These are phyloP conservation scores for Hapsidospora chrysogenum DNA, from an alignment of 495 filamentous ascomycete species.

Conservation along the genomic window DNA sequence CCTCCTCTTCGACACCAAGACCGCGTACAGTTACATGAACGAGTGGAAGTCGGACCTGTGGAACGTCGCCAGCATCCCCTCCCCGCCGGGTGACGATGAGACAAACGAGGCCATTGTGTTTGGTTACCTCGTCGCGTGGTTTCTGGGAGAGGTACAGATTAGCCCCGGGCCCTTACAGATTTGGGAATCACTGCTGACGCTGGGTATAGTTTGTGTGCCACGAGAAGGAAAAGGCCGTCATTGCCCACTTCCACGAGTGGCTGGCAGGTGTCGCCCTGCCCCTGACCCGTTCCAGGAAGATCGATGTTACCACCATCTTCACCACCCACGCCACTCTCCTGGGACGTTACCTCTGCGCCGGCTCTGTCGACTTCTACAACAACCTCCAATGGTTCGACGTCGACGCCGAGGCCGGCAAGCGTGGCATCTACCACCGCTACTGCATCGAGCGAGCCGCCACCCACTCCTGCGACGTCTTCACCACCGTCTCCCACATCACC, in stretches of 20 bases:
- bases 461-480: slow-evolving; percentile 90
- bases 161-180: too few species aligned
- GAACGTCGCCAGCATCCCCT: slow-evolving; percentile 82
- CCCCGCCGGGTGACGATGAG: slow-evolving; percentile 79
- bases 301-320: slow-evolving; percentile 97
- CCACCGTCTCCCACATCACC: slow-evolving; percentile 95
- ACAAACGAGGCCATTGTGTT: slow-evolving; percentile 97
- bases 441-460: slow-evolving; percentile 91
- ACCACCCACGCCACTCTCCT: slow-evolving; percentile 93
- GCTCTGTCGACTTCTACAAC: slow-evolving; percentile 98
- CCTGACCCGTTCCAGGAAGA: slow-evolving; percentile 76
- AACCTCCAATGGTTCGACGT: slow-evolving; percentile 96
- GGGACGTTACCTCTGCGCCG: slow-evolving; percentile 89
- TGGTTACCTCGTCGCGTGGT: slow-evolving; percentile 95
- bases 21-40: slow-evolving; percentile 76
- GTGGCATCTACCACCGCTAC: slow-evolving; percentile 96
- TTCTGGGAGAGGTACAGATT: slow-evolving; percentile 93
- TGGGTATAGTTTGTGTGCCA: slow-evolving; percentile 69
- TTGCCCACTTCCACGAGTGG: slow-evolving; percentile 99
- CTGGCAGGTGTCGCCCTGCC: slow-evolving; percentile 91
- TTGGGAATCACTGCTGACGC: slow-evolving; percentile 8
- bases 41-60: slow-evolving; percentile 97
- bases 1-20: slow-evolving; percentile 85
- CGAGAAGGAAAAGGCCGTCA: slow-evolving; percentile 75
- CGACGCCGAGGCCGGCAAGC: slow-evolving; percentile 90